Evolutionary conservation across 1,284 basidiomycete species (phyloP).

Genomic region (Papiliotrema fonsecae): DNA sequence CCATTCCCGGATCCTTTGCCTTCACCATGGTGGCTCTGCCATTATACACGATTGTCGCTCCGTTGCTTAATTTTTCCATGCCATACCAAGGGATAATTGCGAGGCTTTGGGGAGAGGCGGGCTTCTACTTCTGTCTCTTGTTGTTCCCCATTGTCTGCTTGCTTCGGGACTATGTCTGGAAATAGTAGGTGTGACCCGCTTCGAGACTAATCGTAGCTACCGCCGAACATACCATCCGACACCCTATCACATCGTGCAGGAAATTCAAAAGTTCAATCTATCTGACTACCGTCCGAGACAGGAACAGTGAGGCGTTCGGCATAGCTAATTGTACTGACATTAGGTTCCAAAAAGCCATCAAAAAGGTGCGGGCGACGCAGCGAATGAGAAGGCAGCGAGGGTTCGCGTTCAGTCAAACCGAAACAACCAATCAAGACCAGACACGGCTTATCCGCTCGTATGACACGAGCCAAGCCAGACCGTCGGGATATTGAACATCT

Average conservation of each 20-base stretch:
- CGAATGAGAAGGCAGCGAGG: constrained; percentile 89
- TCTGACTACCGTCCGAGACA: constrained; percentile 95
- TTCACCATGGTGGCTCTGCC: constrained; percentile 94
- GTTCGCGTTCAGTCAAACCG: constrained; percentile 94
- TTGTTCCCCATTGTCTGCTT: constrained; percentile 86
- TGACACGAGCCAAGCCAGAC: constrained; percentile 61
- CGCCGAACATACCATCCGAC: constrained; percentile 82
- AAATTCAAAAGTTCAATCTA: constrained; percentile 93
- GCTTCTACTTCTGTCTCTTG: constrained; percentile 86
- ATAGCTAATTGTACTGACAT: constrained; percentile 1
- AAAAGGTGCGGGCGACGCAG: constrained; percentile 93
- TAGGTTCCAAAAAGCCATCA: constrained; percentile 94
- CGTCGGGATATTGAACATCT: constrained; percentile 38
- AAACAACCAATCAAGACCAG: constrained; percentile 78
- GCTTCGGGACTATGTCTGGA: constrained; percentile 89
- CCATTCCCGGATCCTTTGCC: constrained; percentile 91
- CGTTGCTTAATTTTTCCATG: constrained; percentile 76
- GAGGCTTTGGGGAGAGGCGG: constrained; percentile 74
- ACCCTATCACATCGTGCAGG: constrained; percentile 95
- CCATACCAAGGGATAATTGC: constrained; percentile 85
- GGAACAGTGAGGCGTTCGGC: constrained; percentile 69
- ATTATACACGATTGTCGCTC: constrained; percentile 82
- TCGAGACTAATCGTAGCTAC: constrained; percentile 56
- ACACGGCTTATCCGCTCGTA: constrained; percentile 80
- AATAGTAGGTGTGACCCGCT: constrained; percentile 60